phyloP scores from a whole-genome alignment of 2,329 filamentous ascomycete species.

The Colletotrichum liriopes region DNA sequence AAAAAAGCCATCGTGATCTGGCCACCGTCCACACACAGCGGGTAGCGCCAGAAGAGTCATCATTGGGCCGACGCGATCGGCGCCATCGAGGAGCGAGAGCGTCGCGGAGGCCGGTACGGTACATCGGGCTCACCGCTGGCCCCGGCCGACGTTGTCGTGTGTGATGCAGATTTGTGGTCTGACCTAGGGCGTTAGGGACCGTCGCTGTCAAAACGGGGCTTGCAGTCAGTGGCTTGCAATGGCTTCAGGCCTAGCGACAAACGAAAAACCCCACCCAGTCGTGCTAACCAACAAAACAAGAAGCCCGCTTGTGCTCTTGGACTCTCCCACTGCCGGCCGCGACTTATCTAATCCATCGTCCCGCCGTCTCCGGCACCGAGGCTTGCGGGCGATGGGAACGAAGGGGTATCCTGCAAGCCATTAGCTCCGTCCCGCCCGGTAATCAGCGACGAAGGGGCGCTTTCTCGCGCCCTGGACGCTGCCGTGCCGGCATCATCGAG shows the following conservation, averaged over 20 bases:
- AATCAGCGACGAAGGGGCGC: not conserved
- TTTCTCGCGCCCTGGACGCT: conserved; percentile 13
- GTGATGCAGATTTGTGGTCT: conserved; percentile 14
- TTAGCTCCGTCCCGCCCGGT: conserved; percentile 23
- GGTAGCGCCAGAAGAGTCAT: not conserved
- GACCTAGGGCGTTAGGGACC: conserved; percentile 26
- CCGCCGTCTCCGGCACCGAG: conserved; percentile 28
- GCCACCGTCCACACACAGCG: not conserved
- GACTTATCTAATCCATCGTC: conserved; percentile 25
- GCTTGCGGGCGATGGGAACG: not conserved
- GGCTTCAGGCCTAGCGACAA: conserved; percentile 1
- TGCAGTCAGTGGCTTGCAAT: conserved; percentile 36
- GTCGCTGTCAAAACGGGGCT: conserved; percentile 39
- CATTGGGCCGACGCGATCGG: conserved; percentile 19
- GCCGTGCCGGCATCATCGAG: conserved; percentile 36
- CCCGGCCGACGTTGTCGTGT: conserved; percentile 5
- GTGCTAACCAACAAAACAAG: not conserved
- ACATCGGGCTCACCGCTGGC: conserved; percentile 11
- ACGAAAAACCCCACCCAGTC: too few relatives aligned
- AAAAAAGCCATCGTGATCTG: conserved; percentile 18
- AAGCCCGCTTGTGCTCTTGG: not conserved
- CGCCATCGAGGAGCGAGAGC: conserved; percentile 4
- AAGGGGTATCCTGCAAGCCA: conserved; percentile 9
- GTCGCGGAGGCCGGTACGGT: not conserved
- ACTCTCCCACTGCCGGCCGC: conserved; percentile 3